phyloP scores from a whole-genome alignment of 345 rosid species.

The Carallia pectinifolia region DNA sequence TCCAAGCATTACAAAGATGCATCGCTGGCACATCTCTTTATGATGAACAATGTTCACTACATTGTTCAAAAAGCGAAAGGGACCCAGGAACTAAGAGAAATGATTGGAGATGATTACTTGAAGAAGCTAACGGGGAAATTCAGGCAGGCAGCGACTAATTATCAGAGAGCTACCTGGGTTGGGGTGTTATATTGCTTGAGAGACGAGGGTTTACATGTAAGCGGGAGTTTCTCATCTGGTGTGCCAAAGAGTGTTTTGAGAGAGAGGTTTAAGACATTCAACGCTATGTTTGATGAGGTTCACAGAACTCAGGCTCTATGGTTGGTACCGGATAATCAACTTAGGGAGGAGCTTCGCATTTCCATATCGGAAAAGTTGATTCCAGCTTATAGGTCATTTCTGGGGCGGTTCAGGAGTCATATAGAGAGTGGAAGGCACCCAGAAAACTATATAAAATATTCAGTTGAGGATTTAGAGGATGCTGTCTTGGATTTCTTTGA shows the following conservation, averaged over 20 bases:
- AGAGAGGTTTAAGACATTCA: conserved; percentile 88
- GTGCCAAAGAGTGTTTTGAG: conserved; percentile 76
- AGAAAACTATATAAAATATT: conserved; percentile 84
- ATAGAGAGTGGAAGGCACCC: conserved; percentile 95
- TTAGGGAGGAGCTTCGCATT: conserved; percentile 86
- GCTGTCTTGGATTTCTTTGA: conserved; percentile 93
- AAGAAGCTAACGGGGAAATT: conserved; percentile 68
- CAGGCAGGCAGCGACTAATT: conserved; percentile 71
- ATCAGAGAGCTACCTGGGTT: conserved; percentile 91
- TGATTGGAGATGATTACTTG: conserved; percentile 88
- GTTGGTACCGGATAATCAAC: conserved; percentile 80
- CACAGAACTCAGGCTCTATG: conserved; percentile 78
- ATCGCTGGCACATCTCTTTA: conserved; percentile 65
- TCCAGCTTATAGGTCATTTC: conserved; percentile 92
- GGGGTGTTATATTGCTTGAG: conserved; percentile 71
- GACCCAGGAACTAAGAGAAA: conserved; percentile 73
- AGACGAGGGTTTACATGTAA: conserved; percentile 86
- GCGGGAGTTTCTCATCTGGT: conserved; percentile 85
- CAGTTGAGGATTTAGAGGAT: conserved; percentile 80
- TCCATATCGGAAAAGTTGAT: conserved; percentile 77
- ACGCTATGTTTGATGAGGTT: conserved; percentile 88
- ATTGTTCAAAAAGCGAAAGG: conserved; percentile 84
- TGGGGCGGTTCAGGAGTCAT: conserved; percentile 86
- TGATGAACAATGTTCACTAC: conserved; percentile 93
- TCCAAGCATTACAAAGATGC: conserved; percentile 77